Base-by-base conservation (phyloP, 805 yeast genomes). In the Clavispora santaluciae region DNA sequence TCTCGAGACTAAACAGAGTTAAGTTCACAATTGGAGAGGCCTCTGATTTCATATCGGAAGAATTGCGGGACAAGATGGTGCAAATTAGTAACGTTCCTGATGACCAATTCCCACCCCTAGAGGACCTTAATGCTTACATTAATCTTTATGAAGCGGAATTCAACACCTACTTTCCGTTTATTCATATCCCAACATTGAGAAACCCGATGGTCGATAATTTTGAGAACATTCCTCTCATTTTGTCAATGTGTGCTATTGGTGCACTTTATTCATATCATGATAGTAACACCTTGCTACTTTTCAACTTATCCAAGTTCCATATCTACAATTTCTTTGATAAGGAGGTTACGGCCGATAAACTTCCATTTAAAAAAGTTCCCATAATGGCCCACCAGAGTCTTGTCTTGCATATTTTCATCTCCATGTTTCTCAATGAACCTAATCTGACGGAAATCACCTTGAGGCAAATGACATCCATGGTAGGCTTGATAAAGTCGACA, bases 161-260 rank as follows among this genome's bases (percentile, higher is more conserved):
- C 62, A 84, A 85, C 64, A 78, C 77, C 41, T 89, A 84, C 57
- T 83, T 87, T 62, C 90, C 95, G 18, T 88, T 89, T 57, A 77
- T 90, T 47, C 96, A 89, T 61, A 64, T 84, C 35, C 86, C 86
- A 16, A 59, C 75, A 75, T 36, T 70, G 77, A 45, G 59, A 36
- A 60, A 56, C 33, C 66, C 70, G 2, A 50, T 54, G 57, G 64
- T 58, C n/a, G 65, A 66, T 35, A 61, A 60, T 42, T 66, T 65
- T 68, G 64, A 73, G 57, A 56, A 73, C 61, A 60, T 80, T 57
- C 90, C 95, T 2, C 69, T 90, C 35, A 58, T 87, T 5, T 66
- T 89, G 40, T 79, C 95, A 2, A 84, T 89, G 76, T 84, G 93
- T 1, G 83, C 95, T 12, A 78, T 90, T 43, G 98, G 98, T 33